Base-by-base conservation (phyloP, 768 basidiomycete genomes). In the Goffeauzyma gilvescens region DNA sequence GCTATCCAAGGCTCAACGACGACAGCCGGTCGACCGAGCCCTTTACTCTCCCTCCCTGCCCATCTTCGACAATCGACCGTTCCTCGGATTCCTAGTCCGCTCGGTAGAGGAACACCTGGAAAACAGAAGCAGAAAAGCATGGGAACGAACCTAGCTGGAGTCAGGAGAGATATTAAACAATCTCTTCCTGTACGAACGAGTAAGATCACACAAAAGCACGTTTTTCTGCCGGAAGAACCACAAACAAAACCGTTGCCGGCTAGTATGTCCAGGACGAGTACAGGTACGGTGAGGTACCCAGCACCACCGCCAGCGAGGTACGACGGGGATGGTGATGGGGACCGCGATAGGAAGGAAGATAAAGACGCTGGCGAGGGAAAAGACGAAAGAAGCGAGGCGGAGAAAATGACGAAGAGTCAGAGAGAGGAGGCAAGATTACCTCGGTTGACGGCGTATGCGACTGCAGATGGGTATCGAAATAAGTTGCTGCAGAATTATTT, bases 201-300 rank as follows among this genome's bases (percentile, higher is more conserved):
- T 12, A 95, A 93, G 66, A 86, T 81, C 0, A 80, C 78, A 1
- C 84, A 89, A 53, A 83, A 82, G 55, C 80, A 87, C 45, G 86
- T 95, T 12, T 71, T 83, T 14, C 72, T 95, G 6, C 87, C 87
- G 0, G 83, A 83, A 28, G 85, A 76, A 21, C 83, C 85, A 1
- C 87, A 95, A 60, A 83, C 84, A 0, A 76, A 74, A 44, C 79
- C 83, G 0, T 55, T 71, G 1, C 71, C 77, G 1, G 44, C 42
- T 24, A 18, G 28, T n/a, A 26, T 38, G n/a, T 32, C 33, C 6
- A 55, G 18, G 60, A 58, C 7, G 68, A 67, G 9, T 48, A 47
- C 12, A 63, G 64, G 6, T 69, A 70, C 12, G 73, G 72, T 24
- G 17, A 25, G 27, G 14, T 15, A 9, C 28, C 9, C 15, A 15